Percentiles rank a stretch among this genome's conserved stretches.
phyloP scores from a whole-genome alignment of 2,329 filamentous ascomycete genomes.

The Claviceps sp. region DNA sequence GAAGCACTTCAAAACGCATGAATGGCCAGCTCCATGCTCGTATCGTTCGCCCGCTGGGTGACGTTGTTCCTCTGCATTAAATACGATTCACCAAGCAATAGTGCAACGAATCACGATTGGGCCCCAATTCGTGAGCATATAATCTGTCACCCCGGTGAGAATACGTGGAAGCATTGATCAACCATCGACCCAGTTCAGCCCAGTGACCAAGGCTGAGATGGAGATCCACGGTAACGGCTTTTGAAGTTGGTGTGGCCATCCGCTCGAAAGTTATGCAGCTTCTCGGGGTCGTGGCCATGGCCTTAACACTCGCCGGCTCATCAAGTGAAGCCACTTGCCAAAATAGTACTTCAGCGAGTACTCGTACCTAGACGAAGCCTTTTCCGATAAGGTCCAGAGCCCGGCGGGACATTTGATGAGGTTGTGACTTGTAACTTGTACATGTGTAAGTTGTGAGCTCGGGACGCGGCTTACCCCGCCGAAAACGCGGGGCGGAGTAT shows the following conservation, averaged over 20 bases:
- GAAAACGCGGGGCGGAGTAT: too few species aligned
- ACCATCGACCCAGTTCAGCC: constrained; percentile 40
- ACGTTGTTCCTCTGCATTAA: constrained; percentile 57
- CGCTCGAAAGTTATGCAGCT: constrained; percentile 14
- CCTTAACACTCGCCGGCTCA: constrained; percentile 30
- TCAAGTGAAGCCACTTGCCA: constrained; percentile 15
- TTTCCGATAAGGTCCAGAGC: too few species aligned
- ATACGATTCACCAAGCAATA: constrained; percentile 56
- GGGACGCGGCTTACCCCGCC: too few species aligned
- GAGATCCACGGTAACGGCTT: constrained; percentile 41
- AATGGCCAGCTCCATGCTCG: constrained; percentile 57
- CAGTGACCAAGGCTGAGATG: constrained; percentile 38
- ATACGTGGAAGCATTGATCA: constrained; percentile 62
- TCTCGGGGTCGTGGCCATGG: constrained; percentile 7
- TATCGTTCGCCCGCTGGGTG: constrained; percentile 48
- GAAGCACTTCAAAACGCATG: constrained; percentile 49
- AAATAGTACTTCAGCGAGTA: too few species aligned
- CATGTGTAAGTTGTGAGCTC: too few species aligned
- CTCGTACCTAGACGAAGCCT: too few species aligned
- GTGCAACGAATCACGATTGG: constrained; percentile 65
- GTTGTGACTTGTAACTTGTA: too few species aligned
- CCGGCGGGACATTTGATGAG: too few species aligned
- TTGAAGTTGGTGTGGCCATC: constrained; percentile 42
- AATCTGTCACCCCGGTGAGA: constrained; percentile 48
- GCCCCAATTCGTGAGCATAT: constrained; percentile 54